These are phyloP conservation scores for Schwanniomyces etchellsii DNA, from an alignment of 1,139 yeast genomes.

Conservation along the genomic window DNA sequence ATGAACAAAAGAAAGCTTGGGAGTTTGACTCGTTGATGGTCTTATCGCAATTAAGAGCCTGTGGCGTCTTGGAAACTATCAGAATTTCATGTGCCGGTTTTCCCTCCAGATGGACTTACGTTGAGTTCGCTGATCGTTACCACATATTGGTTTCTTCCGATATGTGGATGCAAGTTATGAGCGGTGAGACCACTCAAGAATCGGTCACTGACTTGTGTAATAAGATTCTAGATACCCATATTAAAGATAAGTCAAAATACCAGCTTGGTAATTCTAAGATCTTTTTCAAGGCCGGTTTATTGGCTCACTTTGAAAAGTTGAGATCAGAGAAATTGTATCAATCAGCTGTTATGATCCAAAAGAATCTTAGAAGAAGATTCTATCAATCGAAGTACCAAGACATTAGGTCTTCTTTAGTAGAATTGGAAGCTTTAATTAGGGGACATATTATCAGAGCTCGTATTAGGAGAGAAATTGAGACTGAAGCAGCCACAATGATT, in stretches of 20 bases:
- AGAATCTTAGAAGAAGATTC: constrained; percentile 65
- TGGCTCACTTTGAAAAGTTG: constrained; percentile 84
- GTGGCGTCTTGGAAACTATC: constrained; percentile 97
- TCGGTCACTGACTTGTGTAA: constrained; percentile 62
- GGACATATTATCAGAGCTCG: constrained; percentile 59
- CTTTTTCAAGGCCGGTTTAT: constrained; percentile 93
- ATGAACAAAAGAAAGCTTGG: constrained; percentile 93
- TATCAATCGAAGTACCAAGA: constrained; percentile 59
- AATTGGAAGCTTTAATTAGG: constrained; percentile 57
- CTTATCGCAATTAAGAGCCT: constrained; percentile 88
- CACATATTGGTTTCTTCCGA: constrained; percentile 73
- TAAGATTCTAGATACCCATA: constrained; percentile 57
- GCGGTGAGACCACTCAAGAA: constrained; percentile 49
- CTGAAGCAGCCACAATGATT: constrained; percentile 60
- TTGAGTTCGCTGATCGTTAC: constrained; percentile 87
- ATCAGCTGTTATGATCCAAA: constrained; percentile 83
- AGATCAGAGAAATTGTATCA: constrained; percentile 71
- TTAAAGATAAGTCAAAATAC: constrained; percentile 62
- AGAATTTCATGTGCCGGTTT: constrained; percentile 97
- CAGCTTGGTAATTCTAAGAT: constrained; percentile 89
- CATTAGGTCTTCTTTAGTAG: constrained; percentile 49
- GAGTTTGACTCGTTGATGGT: constrained; percentile 95
- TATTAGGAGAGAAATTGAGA: constrained; percentile 54
- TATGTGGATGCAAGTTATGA: constrained; percentile 61
- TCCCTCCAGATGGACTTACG: constrained; percentile 95